A percentile compares a stretch with the other conserved stretches of the same genome.
These are phyloP conservation scores for Candida dendrica DNA, from an alignment of 805 yeast genomes.

Conservation along the genomic window DNA sequence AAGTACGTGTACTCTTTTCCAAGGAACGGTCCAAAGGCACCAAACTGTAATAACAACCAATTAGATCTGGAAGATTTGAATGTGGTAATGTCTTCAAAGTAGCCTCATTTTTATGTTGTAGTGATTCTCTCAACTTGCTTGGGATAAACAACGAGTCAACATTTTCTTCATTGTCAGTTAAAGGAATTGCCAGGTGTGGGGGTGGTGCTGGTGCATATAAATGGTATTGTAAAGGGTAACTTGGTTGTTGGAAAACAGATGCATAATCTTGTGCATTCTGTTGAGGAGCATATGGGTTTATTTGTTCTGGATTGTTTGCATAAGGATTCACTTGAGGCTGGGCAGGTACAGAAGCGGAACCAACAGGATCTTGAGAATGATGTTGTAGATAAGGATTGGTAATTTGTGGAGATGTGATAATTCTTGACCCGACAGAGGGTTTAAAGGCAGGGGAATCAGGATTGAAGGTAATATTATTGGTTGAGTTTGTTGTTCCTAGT, in stretches of 20 bases:
- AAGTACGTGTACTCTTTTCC: constrained; percentile 27
- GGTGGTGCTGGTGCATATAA: constrained; percentile 87
- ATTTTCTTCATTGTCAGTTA: constrained; percentile 66
- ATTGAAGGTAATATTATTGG: constrained; percentile 19
- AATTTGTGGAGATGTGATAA: constrained; percentile 6
- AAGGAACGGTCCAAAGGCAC: constrained; percentile 65
- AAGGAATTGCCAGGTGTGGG: constrained; percentile 53
- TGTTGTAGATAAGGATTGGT: neutral
- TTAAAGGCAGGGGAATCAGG: constrained; percentile 27
- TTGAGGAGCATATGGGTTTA: constrained; percentile 1
- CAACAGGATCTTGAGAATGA: too few relatives aligned
- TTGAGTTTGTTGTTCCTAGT: too few relatives aligned
- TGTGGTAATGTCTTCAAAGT: constrained; percentile 60
- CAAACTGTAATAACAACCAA: constrained; percentile 78
- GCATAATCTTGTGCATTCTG: constrained; percentile 3
- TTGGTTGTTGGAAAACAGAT: constrained; percentile 6
- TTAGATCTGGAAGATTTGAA: constrained; percentile 61
- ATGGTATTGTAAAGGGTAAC: constrained; percentile 69
- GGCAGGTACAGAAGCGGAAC: too few relatives aligned
- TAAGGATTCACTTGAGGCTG: neutral
- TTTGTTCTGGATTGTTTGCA: neutral
- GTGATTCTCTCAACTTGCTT: constrained; percentile 58
- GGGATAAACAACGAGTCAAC: constrained; percentile 67
- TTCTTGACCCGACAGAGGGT: constrained; percentile 8
- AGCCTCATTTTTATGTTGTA: constrained; percentile 74